These are phyloP conservation scores for Tylopilus balloui DNA, from an alignment of 768 basidiomycete genomes.

Conservation along the genomic window DNA sequence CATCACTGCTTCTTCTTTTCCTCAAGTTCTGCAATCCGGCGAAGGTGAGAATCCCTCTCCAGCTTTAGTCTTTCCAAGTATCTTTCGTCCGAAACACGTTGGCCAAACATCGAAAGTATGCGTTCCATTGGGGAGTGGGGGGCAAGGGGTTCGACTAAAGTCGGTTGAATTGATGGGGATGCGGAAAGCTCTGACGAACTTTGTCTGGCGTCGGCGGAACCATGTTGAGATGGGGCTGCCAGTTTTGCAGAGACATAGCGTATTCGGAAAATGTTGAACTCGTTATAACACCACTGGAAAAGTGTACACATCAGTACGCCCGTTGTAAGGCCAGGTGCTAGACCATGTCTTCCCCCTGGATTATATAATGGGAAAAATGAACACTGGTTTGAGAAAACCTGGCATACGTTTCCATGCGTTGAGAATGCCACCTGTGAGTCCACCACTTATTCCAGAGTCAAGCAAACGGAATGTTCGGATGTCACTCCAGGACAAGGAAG, in stretches of 20 bases:
- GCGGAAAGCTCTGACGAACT: conserved; percentile 1
- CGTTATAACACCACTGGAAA: conserved; percentile 69
- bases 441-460: conserved; percentile 73
- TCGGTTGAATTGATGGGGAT: conserved; percentile 16
- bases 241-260: conserved; percentile 44
- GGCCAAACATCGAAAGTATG: conserved; percentile 31
- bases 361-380: conserved; percentile 3
- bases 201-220: not conserved
- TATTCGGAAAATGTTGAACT: conserved; percentile 56
- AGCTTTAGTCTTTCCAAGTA: conserved; percentile 57
- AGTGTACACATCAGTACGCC: conserved; percentile 53
- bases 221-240: not conserved
- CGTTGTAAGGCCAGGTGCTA: conserved; percentile 57
- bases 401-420: conserved; percentile 54
- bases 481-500: conserved; percentile 42
- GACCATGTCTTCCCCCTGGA: conserved; percentile 57
- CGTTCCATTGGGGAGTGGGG: conserved; percentile 32
- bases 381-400: not conserved
- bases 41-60: conserved; percentile 50
- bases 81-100: conserved; percentile 64
- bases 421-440: conserved; percentile 56
- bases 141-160: not conserved
- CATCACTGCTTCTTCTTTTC: conserved; percentile 33
- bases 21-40: conserved; percentile 52
- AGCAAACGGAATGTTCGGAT: conserved; percentile 57